Base-by-base conservation (phyloP, 192 early-diverging fungal species). In the Linnemannia hyalina region DNA sequence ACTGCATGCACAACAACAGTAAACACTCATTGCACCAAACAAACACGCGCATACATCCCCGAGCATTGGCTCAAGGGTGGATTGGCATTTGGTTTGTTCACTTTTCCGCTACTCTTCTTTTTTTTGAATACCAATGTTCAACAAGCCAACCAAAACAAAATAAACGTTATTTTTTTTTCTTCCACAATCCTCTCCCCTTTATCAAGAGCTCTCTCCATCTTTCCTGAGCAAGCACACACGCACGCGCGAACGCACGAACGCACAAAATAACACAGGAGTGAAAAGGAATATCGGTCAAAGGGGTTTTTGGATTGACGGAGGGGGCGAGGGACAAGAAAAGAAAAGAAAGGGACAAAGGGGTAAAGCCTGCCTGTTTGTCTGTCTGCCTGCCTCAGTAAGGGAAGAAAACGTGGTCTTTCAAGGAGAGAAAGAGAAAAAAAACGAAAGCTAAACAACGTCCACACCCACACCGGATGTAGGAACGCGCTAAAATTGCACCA, bases 341-440 rank as follows among this genome's bases (percentile, higher is more conserved):
- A 68, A 68, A 42, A 68, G 60, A 68, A 68, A 76, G 55, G 74
- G 44, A 74, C 41, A 38, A 75, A 75, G 40, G 40, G 71, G 23
- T 10, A 47, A 29, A 47, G n/a, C 65, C 32, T 49, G 40, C 15
- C 71, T 46, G 71, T 44, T 26, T 65, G 60, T 52, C 49, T 52
- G 49, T 0, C 49, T 65, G 8, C 60, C 60, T 65, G 60, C 60
- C 60, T 65, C 60, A 65, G 60, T 32, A 65, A 73, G 41, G 71
- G 44, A 73, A 46, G 57, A 71, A 36, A 80, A 80, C 79, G 79
- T 80, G 79, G 79, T 54, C 52, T 68, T 52, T 47, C 40, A 54
- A 80, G 79, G 79, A 80, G 79, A 80, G 35, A 20, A 11, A 42
- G 6, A 76, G 6, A 68, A 63, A 76, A 63, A 76, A 29, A 68